A percentile compares a stretch with the other conserved stretches of the same genome.
Conservation (phyloP, 208 protist genomes). For the Jaenimonas drosophilae region DNA sequence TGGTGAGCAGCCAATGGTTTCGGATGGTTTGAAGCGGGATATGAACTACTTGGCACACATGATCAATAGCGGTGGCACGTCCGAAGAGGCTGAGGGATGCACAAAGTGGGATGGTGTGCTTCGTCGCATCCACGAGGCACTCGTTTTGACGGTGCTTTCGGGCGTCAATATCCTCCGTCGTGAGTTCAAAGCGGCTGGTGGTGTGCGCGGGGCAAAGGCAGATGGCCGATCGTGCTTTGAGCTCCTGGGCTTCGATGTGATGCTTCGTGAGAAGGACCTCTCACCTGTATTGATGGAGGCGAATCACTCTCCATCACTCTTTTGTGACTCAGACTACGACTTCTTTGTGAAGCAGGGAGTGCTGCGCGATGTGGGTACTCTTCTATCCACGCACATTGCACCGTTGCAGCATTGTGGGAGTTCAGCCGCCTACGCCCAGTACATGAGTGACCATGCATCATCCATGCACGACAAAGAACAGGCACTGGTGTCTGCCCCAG, state of each 20-base stretch:
- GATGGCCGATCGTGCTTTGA: conserved; percentile 75
- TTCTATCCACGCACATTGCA: conserved; percentile 41
- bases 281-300: conserved; percentile 82
- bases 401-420: conserved; percentile 6
- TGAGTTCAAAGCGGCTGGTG: conserved; percentile 55
- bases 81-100: neutral
- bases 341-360: conserved; percentile 68
- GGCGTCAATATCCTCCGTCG: conserved; percentile 60
- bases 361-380: conserved; percentile 47
- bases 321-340: conserved; percentile 76
- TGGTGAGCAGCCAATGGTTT: neutral
- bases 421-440: conserved; percentile 2
- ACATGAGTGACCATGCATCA: conserved; percentile 1
- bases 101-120: conserved; percentile 38
- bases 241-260: conserved; percentile 84
- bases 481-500: conserved; percentile 5
- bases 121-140: conserved; percentile 47
- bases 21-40: neutral
- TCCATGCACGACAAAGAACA: conserved; percentile 2
- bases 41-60: neutral
- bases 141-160: conserved; percentile 82
- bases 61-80: neutral
- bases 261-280: conserved; percentile 36
- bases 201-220: conserved; percentile 22
- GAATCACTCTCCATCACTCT: conserved; percentile 86